Percentiles rank a stretch among this genome's conserved stretches.
Conservation (phyloP, 495 filamentous ascomycete species). For the Penicillium coprophilum region DNA sequence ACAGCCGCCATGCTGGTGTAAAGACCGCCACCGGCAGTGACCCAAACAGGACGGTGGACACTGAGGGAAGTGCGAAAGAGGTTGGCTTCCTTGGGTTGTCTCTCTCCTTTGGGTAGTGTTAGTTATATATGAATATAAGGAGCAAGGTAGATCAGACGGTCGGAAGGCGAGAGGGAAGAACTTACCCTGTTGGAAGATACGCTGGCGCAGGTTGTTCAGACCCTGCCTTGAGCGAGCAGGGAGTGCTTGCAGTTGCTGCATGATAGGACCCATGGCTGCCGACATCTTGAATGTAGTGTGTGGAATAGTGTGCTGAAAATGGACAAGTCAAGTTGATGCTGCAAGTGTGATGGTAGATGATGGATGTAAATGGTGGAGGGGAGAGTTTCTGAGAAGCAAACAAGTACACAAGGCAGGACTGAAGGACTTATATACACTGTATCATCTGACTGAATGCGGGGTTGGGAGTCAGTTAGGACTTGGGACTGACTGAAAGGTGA, state of each 20-base stretch:
- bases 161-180: neutral
- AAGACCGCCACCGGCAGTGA: slow-evolving; percentile 37
- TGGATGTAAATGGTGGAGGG: slow-evolving; percentile 9
- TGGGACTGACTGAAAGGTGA: slow-evolving; percentile 19
- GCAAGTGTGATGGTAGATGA: slow-evolving; percentile 6
- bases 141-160: neutral
- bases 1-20: slow-evolving; percentile 44
- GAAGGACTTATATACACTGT: slow-evolving; percentile 20
- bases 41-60: slow-evolving; percentile 45
- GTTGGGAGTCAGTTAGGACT: slow-evolving; percentile 19
- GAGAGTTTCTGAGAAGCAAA: slow-evolving; percentile 13
- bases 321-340: slow-evolving; percentile 11
- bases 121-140: slow-evolving; percentile 5
- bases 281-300: slow-evolving; percentile 22
- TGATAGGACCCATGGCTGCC: slow-evolving; percentile 25
- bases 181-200: slow-evolving; percentile 37
- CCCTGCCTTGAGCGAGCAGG: slow-evolving; percentile 33
- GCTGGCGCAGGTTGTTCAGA: slow-evolving; percentile 29
- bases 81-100: slow-evolving; percentile 34
- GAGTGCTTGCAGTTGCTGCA: slow-evolving; percentile 25
- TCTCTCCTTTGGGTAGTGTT: slow-evolving; percentile 21
- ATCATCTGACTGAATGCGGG: slow-evolving; percentile 34
- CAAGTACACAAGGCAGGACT: neutral
- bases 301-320: slow-evolving; percentile 3
- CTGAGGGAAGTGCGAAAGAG: slow-evolving; percentile 40